phyloP scores from a whole-genome alignment of 331 rosid genomes.

The Quercus phellos region DNA sequence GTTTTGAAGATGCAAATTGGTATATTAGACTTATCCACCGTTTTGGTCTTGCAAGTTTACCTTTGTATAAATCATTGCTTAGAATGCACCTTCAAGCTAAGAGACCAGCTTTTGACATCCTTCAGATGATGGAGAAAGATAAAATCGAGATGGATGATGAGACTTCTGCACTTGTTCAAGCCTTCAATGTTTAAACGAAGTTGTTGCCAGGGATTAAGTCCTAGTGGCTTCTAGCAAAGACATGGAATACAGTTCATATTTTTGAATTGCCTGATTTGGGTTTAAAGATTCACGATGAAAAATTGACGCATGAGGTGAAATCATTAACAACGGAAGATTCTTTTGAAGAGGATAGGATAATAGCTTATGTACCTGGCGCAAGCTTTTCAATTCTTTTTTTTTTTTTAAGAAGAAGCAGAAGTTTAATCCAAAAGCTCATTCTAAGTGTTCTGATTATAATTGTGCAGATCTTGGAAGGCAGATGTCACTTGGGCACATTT shows the following conservation, averaged over 20 bases:
- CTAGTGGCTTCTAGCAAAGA: conserved; percentile 7
- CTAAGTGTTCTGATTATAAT: background rate
- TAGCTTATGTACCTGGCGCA: background rate
- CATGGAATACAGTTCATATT: background rate
- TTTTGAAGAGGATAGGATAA: background rate
- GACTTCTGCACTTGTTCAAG: conserved; percentile 37
- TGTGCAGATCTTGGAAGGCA: background rate
- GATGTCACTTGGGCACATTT: background rate
- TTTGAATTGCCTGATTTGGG: background rate
- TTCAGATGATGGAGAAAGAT: conserved; percentile 53
- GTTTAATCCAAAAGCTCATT: background rate
- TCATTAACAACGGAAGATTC: background rate
- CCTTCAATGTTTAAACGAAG: conserved; percentile 17
- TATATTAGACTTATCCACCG: conserved; percentile 33
- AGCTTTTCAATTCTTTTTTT: background rate
- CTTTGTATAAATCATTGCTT: conserved; percentile 51
- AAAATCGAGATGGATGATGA: conserved; percentile 46
- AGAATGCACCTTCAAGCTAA: conserved; percentile 46
- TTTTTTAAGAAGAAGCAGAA: background rate
- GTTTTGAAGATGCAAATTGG: conserved; percentile 41
- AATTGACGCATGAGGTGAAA: background rate
- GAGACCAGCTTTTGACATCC: conserved; percentile 39
- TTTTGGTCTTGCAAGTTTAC: conserved; percentile 41
- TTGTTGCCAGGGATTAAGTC: background rate
- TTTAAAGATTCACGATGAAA: background rate